These are phyloP conservation scores for Scolecobasidium constrictum DNA, from an alignment of 2,329 filamentous ascomycete species.

Conservation along the genomic window DNA sequence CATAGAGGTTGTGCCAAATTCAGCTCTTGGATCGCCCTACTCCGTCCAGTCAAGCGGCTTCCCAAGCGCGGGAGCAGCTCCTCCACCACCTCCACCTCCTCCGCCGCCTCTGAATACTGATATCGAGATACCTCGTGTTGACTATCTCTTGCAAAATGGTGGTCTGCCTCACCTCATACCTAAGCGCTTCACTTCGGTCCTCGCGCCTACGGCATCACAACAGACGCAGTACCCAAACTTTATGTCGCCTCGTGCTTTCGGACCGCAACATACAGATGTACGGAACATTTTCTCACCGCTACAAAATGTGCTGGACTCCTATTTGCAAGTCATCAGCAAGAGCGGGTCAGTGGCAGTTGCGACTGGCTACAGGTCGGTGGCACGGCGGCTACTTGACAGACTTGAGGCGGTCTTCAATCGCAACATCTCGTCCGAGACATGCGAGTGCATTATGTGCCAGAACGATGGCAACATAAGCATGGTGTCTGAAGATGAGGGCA, in stretches of 20 bases:
- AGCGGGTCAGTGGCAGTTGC: constrained; percentile 89
- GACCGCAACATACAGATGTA: constrained; percentile 41
- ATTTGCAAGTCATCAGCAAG: constrained; percentile 66
- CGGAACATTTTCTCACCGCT: constrained; percentile 73
- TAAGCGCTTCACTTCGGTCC: constrained; percentile 58
- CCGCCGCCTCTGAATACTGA: constrained; percentile 57
- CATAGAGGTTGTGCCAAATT: constrained; percentile 30
- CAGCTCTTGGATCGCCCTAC: constrained; percentile 5
- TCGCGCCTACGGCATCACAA: constrained; percentile 13
- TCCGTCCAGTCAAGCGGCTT: constrained; percentile 3
- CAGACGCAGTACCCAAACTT: constrained; percentile 47
- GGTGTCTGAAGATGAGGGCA: constrained; percentile 43
- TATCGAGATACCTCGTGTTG: constrained; percentile 68
- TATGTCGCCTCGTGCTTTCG: constrained; percentile 38
- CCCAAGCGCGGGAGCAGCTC: constrained; percentile 13
- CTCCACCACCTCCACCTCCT: constrained; percentile 55
- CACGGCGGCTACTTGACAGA: constrained; percentile 75
- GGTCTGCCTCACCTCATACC: constrained; percentile 64
- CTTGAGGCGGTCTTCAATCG: constrained; percentile 90
- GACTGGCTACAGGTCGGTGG: constrained; percentile 91
- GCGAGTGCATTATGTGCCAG: constrained; percentile 75
- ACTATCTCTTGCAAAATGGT: constrained; percentile 85
- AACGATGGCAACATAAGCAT: constrained; percentile 18
- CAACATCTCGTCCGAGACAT: constrained; percentile 80
- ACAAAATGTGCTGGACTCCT: constrained; percentile 74